phyloP scores from a whole-genome alignment of 1,284 basidiomycete genomes.

The Tilletia setariae region DNA sequence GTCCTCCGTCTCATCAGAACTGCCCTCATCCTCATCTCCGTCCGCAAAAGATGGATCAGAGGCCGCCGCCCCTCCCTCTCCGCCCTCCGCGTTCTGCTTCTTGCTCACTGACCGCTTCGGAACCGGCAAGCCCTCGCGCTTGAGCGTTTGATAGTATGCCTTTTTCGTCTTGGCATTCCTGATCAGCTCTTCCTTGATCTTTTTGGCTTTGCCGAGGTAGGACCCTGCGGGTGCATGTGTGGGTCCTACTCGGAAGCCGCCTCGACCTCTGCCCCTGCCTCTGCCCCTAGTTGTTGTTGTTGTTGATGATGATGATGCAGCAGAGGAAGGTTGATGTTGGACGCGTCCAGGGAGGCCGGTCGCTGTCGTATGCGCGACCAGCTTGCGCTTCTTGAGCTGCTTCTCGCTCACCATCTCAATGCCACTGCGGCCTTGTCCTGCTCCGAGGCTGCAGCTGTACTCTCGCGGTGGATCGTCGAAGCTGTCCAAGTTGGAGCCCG shows the following conservation, averaged over 20 bases:
- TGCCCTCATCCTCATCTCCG: not conserved
- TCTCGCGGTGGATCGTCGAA: too few species aligned
- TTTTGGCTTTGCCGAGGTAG: conserved; percentile 56
- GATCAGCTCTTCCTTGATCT: conserved; percentile 60
- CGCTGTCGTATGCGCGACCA: not conserved
- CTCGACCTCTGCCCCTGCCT: conserved; percentile 22
- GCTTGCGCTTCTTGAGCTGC: conserved; percentile 12
- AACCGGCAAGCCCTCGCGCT: conserved; percentile 49
- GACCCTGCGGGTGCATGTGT: conserved; percentile 47
- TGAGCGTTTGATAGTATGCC: conserved; percentile 58
- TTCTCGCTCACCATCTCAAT: conserved; percentile 12
- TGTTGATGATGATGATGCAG: not conserved
- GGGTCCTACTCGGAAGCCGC: conserved; percentile 49
- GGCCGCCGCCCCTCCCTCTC: conserved; percentile 16
- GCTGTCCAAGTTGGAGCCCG: too few species aligned
- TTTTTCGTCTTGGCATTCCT: conserved; percentile 60
- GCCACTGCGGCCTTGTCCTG: too few species aligned
- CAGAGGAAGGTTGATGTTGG: not conserved
- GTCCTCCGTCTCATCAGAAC: not conserved
- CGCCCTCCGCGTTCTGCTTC: conserved; percentile 19
- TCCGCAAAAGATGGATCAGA: not conserved
- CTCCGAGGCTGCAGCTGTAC: too few species aligned
- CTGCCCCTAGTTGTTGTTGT: not conserved
- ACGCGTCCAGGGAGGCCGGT: not conserved
- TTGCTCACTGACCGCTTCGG: not conserved